Percentiles rank a stretch among this genome's conserved stretches.
Conservation (phyloP, 805 yeast species). For the Huiozyma naganishii region DNA sequence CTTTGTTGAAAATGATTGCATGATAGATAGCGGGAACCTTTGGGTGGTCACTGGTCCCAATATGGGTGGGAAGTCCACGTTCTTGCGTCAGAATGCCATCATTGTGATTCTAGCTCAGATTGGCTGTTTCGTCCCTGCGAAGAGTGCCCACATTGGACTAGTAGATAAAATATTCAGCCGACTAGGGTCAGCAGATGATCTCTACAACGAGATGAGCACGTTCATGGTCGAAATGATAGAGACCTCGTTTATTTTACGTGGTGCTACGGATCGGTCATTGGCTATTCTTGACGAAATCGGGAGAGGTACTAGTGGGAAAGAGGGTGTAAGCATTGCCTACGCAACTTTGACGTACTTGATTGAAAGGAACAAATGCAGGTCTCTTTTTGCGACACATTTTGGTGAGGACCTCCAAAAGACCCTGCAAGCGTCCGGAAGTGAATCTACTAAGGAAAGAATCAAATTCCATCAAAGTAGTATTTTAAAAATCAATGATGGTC, state of each 20-base stretch:
- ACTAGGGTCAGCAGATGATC: constrained; percentile 77
- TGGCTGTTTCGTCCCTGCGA: constrained; percentile 66
- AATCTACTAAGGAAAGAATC: constrained; percentile 11
- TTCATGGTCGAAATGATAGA: constrained; percentile 92
- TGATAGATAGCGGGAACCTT: constrained; percentile 19
- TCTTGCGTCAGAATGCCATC: constrained; percentile 61
- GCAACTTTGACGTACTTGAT: constrained; percentile 55
- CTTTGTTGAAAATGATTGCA: constrained; percentile 27
- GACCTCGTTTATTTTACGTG: constrained; percentile 55
- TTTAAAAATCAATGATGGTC: constrained; percentile 17
- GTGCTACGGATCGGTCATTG: constrained; percentile 56
- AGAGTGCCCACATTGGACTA: constrained; percentile 50
- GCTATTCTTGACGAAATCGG: constrained; percentile 85
- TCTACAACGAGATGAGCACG: constrained; percentile 70
- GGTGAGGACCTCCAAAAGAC: constrained; percentile 43
- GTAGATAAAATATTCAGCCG: constrained; percentile 75
- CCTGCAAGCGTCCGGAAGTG: constrained; percentile 22
- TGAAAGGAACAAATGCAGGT: constrained; percentile 47
- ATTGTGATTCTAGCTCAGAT: constrained; percentile 61
- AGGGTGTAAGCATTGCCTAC: constrained; percentile 78
- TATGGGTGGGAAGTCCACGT: constrained; percentile 80
- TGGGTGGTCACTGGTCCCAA: constrained; percentile 83
- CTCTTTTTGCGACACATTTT: constrained; percentile 87
- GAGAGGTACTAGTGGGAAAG: constrained; percentile 76
- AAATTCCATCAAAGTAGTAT: constrained; percentile 18